Evolutionary conservation across 805 yeast species (phyloP).

Genomic region (Spathaspora passalidarum): DNA sequence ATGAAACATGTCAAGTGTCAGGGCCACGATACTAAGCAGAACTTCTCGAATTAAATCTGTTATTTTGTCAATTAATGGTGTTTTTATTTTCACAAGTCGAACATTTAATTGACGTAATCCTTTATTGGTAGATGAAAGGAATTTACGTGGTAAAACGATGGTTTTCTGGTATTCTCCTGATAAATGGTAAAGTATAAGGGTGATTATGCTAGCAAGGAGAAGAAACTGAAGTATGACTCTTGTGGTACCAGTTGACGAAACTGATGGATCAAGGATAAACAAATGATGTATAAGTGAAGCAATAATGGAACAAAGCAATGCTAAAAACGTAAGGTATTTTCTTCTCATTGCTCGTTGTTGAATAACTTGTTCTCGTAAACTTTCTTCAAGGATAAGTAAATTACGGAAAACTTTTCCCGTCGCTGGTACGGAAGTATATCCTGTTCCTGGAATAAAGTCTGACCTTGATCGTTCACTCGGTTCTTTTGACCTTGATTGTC

Average conservation of each 20-base stretch:
- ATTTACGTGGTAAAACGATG: conserved; percentile 75
- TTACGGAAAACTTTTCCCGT: conserved; percentile 79
- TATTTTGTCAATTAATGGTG: conserved; percentile 29
- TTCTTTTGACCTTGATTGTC: conserved; percentile 20
- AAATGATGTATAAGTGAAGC: conserved; percentile 39
- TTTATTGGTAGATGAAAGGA: conserved; percentile 79
- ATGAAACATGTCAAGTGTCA: conserved; percentile 30
- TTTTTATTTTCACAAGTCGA: conserved; percentile 62
- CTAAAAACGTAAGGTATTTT: conserved; percentile 55
- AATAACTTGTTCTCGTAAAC: conserved; percentile 75
- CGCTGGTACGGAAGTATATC: conserved; percentile 39
- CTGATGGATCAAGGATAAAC: conserved; percentile 21
- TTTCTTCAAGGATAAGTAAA: conserved; percentile 79
- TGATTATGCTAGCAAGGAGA: conserved; percentile 59
- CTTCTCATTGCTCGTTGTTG: conserved; percentile 65
- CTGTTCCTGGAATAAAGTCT: conserved; percentile 18
- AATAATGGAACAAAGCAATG: conserved; percentile 36
- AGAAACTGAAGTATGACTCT: conserved; percentile 49
- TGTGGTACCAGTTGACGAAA: conserved; percentile 25
- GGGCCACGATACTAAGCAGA: conserved; percentile 26
- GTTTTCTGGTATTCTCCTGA: conserved; percentile 90
- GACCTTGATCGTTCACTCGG: conserved; percentile 11
- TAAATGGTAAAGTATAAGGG: conserved; percentile 72
- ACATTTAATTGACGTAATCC: conserved; percentile 84
- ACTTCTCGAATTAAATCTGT: conserved; percentile 38